phyloP scores from a whole-genome alignment of 2,329 filamentous ascomycete genomes.

The Phaeosphaeriaceae sp. region DNA sequence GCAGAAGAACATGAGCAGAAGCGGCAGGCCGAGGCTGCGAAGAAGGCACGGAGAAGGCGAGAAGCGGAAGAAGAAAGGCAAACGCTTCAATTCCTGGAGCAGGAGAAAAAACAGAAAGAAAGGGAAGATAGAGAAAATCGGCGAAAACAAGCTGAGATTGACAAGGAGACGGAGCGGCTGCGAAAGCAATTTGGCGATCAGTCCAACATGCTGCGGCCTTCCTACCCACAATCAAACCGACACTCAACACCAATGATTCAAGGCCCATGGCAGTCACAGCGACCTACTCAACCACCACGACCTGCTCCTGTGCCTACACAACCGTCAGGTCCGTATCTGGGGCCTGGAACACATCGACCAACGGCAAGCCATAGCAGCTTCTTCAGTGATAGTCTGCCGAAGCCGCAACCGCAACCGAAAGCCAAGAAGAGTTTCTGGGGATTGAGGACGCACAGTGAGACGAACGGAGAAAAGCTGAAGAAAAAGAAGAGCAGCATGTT shows the following conservation, averaged over 20 bases:
- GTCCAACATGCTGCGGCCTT: slow-evolving; percentile 30
- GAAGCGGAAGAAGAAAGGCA: slow-evolving; percentile 62
- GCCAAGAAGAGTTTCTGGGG: slow-evolving; percentile 50
- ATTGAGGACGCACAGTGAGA: slow-evolving; percentile 39
- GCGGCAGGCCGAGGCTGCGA: slow-evolving; percentile 51
- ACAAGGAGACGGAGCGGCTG: slow-evolving; percentile 80
- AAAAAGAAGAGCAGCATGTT: slow-evolving; percentile 56
- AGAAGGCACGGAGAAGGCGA: slow-evolving; percentile 62
- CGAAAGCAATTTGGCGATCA: slow-evolving; percentile 68
- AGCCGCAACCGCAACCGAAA: slow-evolving; percentile 33
- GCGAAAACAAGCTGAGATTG: slow-evolving; percentile 58
- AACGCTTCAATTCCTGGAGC: slow-evolving; percentile 41
- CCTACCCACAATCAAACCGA: slow-evolving; percentile 27
- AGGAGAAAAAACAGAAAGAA: slow-evolving; percentile 64
- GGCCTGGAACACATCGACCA: slow-evolving; percentile 28
- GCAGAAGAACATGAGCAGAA: slow-evolving; percentile 56
- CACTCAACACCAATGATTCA: slow-evolving; percentile 31
- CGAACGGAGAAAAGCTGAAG: slow-evolving; percentile 40
- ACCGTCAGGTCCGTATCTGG: slow-evolving; percentile 37
- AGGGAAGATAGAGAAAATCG: slow-evolving; percentile 68
- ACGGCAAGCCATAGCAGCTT: slow-evolving; percentile 43
- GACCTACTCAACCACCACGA: slow-evolving; percentile 14
- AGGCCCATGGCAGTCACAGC: slow-evolving; percentile 18
- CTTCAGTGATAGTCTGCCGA: slow-evolving; percentile 41
- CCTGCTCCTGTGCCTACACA: slow-evolving; percentile 9